A percentile compares a stretch with the other conserved stretches of the same genome.
Evolutionary conservation across 345 rosid species (phyloP).

Genomic region (Eucalyptus lansdowneana): DNA sequence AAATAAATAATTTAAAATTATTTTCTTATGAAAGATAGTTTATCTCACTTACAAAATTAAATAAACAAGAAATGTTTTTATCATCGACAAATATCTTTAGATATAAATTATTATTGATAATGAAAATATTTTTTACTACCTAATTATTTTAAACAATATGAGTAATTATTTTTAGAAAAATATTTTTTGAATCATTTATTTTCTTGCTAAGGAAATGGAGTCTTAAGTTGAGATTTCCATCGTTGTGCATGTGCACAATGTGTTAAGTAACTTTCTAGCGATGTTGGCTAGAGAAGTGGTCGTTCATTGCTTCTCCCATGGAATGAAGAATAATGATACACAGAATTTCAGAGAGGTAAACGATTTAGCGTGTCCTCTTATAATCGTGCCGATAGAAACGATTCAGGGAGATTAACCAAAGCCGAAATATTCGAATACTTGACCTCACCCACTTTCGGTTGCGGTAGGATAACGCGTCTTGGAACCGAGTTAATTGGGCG

Average conservation of each 20-base stretch:
- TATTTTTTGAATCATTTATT: too few relatives aligned
- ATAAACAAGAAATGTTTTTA: too few relatives aligned
- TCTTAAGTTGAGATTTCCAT: background rate
- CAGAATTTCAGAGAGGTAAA: background rate
- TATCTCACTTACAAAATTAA: too few relatives aligned
- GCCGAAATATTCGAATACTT: background rate
- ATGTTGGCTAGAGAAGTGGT: background rate
- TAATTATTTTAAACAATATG: too few relatives aligned
- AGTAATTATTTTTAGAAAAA: too few relatives aligned
- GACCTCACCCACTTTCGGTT: background rate
- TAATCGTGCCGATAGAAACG: too few relatives aligned
- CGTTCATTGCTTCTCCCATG: background rate
- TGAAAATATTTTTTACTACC: too few relatives aligned
- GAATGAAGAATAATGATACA: background rate
- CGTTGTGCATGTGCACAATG: background rate
- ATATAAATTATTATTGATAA: too few relatives aligned
- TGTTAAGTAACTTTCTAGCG: background rate
- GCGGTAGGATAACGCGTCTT: background rate
- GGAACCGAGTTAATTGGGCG: background rate
- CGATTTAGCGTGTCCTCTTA: background rate
- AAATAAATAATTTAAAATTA: too few relatives aligned
- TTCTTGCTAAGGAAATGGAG: background rate
- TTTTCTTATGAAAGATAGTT: too few relatives aligned
- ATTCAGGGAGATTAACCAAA: background rate
- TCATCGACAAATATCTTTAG: fast-evolving